Conservation (phyloP, 441 rosid species). For the Lepidium campestre region DNA sequence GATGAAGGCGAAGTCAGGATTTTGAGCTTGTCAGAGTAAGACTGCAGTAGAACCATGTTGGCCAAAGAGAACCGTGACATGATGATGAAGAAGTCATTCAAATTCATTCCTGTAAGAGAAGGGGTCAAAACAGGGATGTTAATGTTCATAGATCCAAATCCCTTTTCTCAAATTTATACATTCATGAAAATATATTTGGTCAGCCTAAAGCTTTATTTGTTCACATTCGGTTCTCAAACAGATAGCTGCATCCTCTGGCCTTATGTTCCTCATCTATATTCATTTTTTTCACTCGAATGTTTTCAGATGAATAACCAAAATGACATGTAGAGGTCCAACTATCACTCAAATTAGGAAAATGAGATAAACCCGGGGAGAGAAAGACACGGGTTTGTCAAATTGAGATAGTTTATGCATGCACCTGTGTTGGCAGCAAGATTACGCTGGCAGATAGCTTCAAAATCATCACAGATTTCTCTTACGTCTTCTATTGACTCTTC, state of each 20-base stretch:
- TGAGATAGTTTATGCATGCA: conserved; percentile 19
- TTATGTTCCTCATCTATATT: background rate
- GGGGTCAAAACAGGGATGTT: background rate
- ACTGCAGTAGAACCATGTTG: conserved; percentile 39
- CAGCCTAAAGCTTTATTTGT: background rate
- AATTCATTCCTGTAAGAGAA: conserved; percentile 73
- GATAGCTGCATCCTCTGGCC: background rate
- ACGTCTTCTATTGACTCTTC: conserved; percentile 86
- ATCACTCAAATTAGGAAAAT: background rate
- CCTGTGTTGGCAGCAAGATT: conserved; percentile 97
- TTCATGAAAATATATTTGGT: background rate
- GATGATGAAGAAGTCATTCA: conserved; percentile 62
- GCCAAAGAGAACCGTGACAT: conserved; percentile 56
- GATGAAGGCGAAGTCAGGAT: conserved; percentile 29
- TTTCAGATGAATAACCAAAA: background rate
- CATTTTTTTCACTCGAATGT: background rate
- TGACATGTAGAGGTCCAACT: background rate
- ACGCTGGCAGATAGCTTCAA: conserved; percentile 85
- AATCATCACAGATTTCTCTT: conserved; percentile 83
- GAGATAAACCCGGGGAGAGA: background rate
- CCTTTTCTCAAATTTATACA: background rate
- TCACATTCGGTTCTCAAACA: background rate
- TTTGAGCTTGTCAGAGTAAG: conserved; percentile 4
- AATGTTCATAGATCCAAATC: background rate
- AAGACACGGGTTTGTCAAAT: background rate